phyloP scores from a whole-genome alignment of 306 rosid species.

The Acacia melanoxylon region DNA sequence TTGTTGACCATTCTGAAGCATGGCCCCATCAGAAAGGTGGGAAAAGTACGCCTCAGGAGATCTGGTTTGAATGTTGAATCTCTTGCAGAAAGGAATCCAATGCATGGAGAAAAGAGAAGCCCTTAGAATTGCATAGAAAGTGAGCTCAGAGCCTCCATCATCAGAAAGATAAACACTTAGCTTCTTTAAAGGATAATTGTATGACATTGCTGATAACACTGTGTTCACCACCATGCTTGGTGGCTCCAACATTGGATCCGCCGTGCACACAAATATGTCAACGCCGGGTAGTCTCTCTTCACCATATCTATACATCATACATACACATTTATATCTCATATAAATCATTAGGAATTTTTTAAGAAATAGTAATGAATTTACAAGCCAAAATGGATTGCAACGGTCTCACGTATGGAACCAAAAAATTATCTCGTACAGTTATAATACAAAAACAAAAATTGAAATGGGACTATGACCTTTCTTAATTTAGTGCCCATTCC shows the following conservation, averaged over 20 bases:
- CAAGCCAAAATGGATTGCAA: no score
- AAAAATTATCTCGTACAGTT: no score
- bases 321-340: background rate
- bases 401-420: no score
- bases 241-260: conserved; percentile 71
- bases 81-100: conserved; percentile 69
- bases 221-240: conserved; percentile 70
- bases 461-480: no score
- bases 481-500: no score
- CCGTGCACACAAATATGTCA: conserved; percentile 76
- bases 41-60: conserved; percentile 62
- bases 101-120: conserved; percentile 58
- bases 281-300: conserved; percentile 47
- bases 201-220: conserved; percentile 54
- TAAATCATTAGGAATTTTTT: no score
- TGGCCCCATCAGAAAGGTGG: background rate
- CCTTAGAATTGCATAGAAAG: conserved; percentile 63
- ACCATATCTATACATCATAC: conserved; percentile 50
- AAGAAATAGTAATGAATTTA: no score
- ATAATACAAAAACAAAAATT: no score
- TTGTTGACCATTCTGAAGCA: conserved; percentile 29
- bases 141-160: conserved; percentile 67
- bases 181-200: conserved; percentile 59
- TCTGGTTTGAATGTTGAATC: conserved; percentile 54
- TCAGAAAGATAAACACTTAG: conserved; percentile 66